phyloP scores from a whole-genome alignment of 768 basidiomycete genomes.

The Gelatoporia subvermispora region DNA sequence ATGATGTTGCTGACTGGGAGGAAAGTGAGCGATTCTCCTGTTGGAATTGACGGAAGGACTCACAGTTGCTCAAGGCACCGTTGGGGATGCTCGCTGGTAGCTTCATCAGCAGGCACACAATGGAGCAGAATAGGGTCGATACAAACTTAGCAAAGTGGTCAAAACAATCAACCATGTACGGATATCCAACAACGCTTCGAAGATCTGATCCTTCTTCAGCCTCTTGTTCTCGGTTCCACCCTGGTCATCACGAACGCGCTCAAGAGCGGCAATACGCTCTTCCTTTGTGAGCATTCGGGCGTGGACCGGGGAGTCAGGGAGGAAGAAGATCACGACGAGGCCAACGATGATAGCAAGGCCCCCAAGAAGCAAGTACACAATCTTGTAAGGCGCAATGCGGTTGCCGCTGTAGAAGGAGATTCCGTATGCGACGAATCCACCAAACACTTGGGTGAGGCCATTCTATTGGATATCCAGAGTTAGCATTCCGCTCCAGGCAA shows the following conservation, averaged over 20 bases:
- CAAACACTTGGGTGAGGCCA: constrained; percentile 48
- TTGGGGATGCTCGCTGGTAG: constrained; percentile 58
- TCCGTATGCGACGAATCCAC: constrained; percentile 62
- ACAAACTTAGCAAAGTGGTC: constrained; percentile 53
- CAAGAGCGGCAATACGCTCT: constrained; percentile 57
- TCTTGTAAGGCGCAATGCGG: constrained; percentile 50
- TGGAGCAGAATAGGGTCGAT: neutral
- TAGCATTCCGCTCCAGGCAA: too few relatives aligned
- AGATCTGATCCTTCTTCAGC: constrained; percentile 53
- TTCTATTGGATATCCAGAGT: too few relatives aligned
- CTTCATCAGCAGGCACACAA: constrained; percentile 5
- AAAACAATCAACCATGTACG: constrained; percentile 62
- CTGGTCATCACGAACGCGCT: constrained; percentile 63
- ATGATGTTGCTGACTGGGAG: constrained; percentile 55
- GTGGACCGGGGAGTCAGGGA: constrained; percentile 63
- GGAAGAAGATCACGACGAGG: constrained; percentile 48
- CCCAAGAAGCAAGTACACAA: constrained; percentile 57
- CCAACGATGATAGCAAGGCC: constrained; percentile 58
- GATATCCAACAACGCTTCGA: constrained; percentile 52
- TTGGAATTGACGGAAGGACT: constrained; percentile 14
- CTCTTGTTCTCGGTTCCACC: constrained; percentile 59
- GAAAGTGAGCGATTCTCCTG: constrained; percentile 1
- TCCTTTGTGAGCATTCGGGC: constrained; percentile 51
- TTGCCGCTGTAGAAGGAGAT: constrained; percentile 50
- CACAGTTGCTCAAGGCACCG: constrained; percentile 60